Evolutionary conservation across 2,329 filamentous ascomycete species (phyloP).

Genomic region (Calonectria pteridis): DNA sequence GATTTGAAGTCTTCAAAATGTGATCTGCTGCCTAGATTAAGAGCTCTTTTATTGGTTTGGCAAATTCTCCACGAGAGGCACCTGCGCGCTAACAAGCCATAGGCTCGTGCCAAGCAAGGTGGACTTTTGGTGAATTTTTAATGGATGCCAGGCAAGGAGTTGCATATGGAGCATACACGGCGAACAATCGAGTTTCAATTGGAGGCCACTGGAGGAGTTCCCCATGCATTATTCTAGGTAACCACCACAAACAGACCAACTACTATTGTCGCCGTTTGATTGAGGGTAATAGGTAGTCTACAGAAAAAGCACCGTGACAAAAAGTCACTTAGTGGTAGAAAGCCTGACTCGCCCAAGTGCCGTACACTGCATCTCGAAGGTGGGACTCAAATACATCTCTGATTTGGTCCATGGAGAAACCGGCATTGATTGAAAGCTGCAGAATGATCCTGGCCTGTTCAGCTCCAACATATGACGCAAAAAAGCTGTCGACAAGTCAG

Average conservation of each 20-base stretch:
- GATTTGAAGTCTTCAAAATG: no score
- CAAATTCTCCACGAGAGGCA: no score
- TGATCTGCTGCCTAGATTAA: no score
- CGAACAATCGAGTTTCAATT: neutral
- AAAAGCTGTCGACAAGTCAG: conserved; percentile 34
- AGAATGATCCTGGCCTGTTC: conserved; percentile 49
- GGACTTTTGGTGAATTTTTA: no score
- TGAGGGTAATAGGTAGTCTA: neutral
- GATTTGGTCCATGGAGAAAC: conserved; percentile 45
- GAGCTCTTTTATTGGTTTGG: no score
- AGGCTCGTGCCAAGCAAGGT: no score
- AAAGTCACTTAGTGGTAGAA: neutral
- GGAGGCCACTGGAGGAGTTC: no score
- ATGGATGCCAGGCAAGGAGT: neutral
- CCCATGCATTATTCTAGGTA: neutral
- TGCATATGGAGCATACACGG: neutral
- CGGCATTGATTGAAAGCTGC: conserved; percentile 47
- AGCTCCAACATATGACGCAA: conserved; percentile 43
- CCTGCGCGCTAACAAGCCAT: no score
- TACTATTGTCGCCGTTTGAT: neutral
- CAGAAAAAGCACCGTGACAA: neutral
- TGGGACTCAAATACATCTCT: conserved; percentile 45
- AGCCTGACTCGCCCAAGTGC: conserved; percentile 11
- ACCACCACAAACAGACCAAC: neutral
- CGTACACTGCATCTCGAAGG: conserved; percentile 24